phyloP scores from a whole-genome alignment of 805 yeast species.

The Candida easanensis region DNA sequence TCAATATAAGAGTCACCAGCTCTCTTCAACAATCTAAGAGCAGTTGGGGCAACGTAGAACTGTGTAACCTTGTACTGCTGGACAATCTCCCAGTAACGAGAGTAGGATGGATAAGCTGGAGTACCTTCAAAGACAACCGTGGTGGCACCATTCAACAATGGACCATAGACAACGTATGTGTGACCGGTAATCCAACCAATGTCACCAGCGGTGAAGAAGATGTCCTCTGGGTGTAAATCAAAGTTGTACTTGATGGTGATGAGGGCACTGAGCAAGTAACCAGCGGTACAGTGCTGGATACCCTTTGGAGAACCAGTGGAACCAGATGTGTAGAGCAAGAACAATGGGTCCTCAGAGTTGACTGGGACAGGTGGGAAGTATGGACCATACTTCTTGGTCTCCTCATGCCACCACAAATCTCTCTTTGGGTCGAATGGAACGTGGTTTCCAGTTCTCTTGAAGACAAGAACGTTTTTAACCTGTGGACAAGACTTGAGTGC shows the following conservation, averaged over 20 bases:
- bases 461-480: constrained; percentile 69
- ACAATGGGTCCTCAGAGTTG: constrained; percentile 76
- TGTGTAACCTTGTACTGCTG: constrained; percentile 71
- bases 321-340: constrained; percentile 81
- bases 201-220: constrained; percentile 84
- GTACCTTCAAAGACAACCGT: constrained; percentile 84
- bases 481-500: constrained; percentile 65
- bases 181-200: constrained; percentile 93
- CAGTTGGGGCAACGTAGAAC: constrained; percentile 84
- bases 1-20: constrained; percentile 66
- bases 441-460: constrained; percentile 66
- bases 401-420: constrained; percentile 79
- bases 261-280: constrained; percentile 71
- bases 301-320: constrained; percentile 91
- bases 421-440: constrained; percentile 49
- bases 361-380: constrained; percentile 76
- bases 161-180: constrained; percentile 80
- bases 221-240: constrained; percentile 72
- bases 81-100: constrained; percentile 78
- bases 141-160: constrained; percentile 71
- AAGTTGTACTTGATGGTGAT: constrained; percentile 73
- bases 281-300: constrained; percentile 78
- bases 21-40: constrained; percentile 70
- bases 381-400: constrained; percentile 59
- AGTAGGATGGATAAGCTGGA: constrained; percentile 78